Evolutionary conservation across 441 rosid species (phyloP).

Genomic region (Populus tomentosa): DNA sequence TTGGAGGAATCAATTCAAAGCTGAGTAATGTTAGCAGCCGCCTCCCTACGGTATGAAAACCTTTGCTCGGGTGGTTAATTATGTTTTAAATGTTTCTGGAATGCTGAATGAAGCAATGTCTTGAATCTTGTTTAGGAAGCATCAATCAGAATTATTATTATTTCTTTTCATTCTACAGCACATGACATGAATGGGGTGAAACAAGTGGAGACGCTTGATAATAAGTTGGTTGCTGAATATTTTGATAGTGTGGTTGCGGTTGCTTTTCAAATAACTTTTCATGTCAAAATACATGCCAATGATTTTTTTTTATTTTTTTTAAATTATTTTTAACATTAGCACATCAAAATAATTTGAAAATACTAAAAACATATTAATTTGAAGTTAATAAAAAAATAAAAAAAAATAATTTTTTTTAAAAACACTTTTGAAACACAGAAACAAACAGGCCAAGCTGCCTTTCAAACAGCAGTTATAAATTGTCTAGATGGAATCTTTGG

Average conservation of each 20-base stretch:
- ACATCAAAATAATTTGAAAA: too few relatives aligned
- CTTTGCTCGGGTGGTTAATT: background rate
- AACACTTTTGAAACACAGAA: too few relatives aligned
- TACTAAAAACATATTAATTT: too few relatives aligned
- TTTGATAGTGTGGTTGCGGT: too few relatives aligned
- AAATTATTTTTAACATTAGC: too few relatives aligned
- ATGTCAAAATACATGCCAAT: too few relatives aligned
- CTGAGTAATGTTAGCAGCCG: conserved; percentile 85
- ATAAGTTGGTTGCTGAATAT: background rate
- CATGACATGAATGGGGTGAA: background rate
- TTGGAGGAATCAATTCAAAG: conserved; percentile 95
- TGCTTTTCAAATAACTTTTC: too few relatives aligned
- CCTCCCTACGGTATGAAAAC: conserved; percentile 67
- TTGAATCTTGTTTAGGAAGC: background rate
- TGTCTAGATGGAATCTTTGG: background rate
- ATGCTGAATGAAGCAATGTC: background rate
- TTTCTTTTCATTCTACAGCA: background rate
- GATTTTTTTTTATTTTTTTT: too few relatives aligned
- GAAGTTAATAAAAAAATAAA: too few relatives aligned
- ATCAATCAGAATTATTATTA: background rate
- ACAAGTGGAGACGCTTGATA: background rate
- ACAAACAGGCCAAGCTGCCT: too few relatives aligned
- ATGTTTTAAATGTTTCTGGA: background rate
- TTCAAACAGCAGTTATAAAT: background rate
- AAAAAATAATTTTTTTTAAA: too few relatives aligned